Base-by-base conservation (phyloP, 352 stramenopile genomes). In the Globisporangium lucens region DNA sequence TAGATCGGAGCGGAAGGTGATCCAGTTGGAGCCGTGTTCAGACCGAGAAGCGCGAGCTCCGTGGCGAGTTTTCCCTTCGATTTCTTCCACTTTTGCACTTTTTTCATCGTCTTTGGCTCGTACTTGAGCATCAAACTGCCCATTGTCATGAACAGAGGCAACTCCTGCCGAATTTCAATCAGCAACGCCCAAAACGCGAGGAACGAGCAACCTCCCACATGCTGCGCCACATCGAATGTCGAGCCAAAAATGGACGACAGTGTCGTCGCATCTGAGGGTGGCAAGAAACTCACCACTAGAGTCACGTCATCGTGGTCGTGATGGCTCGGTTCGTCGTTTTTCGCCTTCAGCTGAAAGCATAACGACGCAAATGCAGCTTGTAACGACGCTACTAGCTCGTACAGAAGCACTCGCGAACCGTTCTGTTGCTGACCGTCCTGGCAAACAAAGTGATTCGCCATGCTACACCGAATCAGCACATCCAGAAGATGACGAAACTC, bases 31-130 rank as follows among this genome's bases (percentile, higher is more conserved):
- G 52, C n/a, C 2, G 73, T 77, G 52, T 75, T 75, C 24, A 79
- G n/a, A 52, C 74, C 61, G 9, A 79, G 43, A 15, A 77, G 65
- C 38, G 51, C 62, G 3, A 94, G 72, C 36, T 85, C 82, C 1
- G 74, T 9, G 15, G 75, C 68, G 27, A 94, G 53, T 62, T 80
- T 89, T 3, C 85, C 78, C 29, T 91, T 75, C 0, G 75, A 79
- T 58, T 82, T 88, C 64, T 82, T 88, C 70, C 91, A 84, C 61
- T 93, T 94, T 55, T 91, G 83, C 35, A 94, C 52, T 59, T 91
- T 93, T 38, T 86, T 89, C 75, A 89, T 92, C 10, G 87, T 81
- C 51, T 87, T 89, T 0, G 87, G 85, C 36, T 92, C 85, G 59
- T 80, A 91, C 55, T 90, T 89, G 8, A 92, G 76, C 74, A 94